Base-by-base conservation (phyloP, 1,284 basidiomycete species). In the Porodaedalea pini region DNA sequence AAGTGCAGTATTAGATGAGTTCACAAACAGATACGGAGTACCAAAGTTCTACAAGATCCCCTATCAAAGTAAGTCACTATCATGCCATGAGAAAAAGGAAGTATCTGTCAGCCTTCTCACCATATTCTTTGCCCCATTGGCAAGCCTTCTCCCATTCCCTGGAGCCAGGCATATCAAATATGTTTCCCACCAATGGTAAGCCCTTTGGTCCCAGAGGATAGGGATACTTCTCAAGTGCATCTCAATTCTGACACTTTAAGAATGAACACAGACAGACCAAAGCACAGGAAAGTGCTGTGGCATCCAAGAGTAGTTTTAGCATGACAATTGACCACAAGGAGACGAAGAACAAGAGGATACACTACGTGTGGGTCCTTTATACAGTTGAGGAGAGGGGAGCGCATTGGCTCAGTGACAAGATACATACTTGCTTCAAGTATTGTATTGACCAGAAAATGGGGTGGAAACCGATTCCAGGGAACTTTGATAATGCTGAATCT, bases 1-100 rank as follows among this genome's bases (percentile, higher is more conserved):
- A 29, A 51, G 32, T 15, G 64, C 62, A 19, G 58, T 60, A 10
- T 62, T 51, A 23, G 54, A 60, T 3, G 64, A 64, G 44, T 66
- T 68, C n/a, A 68, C 40, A 21, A 68, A 50, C 2, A 68, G 32
- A 36, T 64, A 60, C 7, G 59, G 56, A n/a, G 62, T 51, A 7
- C 65, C 66, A 5, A 66, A 51, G 10, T 61, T 57, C 19, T 56
- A 66, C 56, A 11, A 68, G 44, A 32, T 66, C 65, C 27, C 65
- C 65, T 66, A 21, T 4, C 29, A 15, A 3, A 44, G 5, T n/a
- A n/a, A n/a, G n/a, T n/a, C n/a, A n/a, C n/a, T n/a, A n/a, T n/a
- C n/a, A n/a, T n/a, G n/a, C n/a, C n/a, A 48, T 44, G 8, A 8
- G 15, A 48, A 15, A 10, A n/a, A 27, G 23, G 23, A 27, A 48